These are phyloP conservation scores for Chlorella sp. DNA, from an alignment of 139 green algal genomes.

Conservation along the genomic window DNA sequence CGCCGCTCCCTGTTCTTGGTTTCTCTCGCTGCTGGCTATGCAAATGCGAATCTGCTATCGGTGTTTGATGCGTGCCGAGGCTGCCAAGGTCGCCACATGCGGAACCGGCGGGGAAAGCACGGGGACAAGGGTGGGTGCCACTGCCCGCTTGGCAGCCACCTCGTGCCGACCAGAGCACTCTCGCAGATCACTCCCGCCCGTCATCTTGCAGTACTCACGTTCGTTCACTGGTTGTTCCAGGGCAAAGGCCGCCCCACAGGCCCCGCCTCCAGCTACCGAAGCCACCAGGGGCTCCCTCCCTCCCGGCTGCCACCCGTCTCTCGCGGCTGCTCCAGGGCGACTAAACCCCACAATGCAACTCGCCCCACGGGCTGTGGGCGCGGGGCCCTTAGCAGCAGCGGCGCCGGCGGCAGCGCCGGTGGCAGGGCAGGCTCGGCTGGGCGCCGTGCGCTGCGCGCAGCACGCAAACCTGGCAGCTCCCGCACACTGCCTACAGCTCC, in stretches of 20 bases:
- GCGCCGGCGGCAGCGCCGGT: not conserved
- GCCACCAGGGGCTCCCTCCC: too few species aligned
- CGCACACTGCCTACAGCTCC: conserved; percentile 3
- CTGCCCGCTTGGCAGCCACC: too few species aligned
- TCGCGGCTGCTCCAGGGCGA: not conserved
- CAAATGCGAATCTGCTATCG: conserved; percentile 1
- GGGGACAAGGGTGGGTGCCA: too few species aligned
- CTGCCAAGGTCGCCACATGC: too few species aligned
- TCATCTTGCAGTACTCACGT: too few species aligned
- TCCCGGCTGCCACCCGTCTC: too few species aligned
- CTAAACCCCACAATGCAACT: not conserved
- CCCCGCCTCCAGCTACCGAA: too few species aligned
- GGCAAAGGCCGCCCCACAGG: not conserved
- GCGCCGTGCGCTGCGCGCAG: not conserved
- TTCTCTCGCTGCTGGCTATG: not conserved
- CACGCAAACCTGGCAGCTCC: conserved; percentile 11
- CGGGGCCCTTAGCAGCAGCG: not conserved
- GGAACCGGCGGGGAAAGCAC: too few species aligned
- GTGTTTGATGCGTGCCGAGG: not conserved
- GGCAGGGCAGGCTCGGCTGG: not conserved
- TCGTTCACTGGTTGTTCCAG: too few species aligned
- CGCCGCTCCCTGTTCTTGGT: conserved; percentile 1
- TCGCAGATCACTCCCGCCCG: too few species aligned
- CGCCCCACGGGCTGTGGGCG: not conserved
- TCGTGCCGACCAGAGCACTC: too few species aligned